phyloP scores from a whole-genome alignment of 441 rosid species.

The Daphne laureola region DNA sequence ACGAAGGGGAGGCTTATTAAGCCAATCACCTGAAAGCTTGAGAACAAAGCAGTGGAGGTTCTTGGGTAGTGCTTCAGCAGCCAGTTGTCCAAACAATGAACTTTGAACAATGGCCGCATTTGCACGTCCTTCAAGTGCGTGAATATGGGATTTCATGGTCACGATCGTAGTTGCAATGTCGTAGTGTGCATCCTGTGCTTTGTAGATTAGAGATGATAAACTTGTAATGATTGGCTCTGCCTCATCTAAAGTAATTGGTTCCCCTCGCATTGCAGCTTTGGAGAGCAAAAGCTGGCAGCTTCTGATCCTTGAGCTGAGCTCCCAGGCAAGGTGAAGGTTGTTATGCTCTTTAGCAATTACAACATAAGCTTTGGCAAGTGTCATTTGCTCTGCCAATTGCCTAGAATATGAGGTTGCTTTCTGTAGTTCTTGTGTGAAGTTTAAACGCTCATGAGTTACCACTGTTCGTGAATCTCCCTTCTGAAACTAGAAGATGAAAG shows the following conservation, averaged over 20 bases:
- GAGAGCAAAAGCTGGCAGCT: constrained; percentile 87
- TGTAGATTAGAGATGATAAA: constrained; percentile 65
- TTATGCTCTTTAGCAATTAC: constrained; percentile 91
- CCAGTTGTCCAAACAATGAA: constrained; percentile 66
- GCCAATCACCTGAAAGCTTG: constrained; percentile 73
- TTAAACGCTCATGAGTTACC: constrained; percentile 34
- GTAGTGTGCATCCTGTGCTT: constrained; percentile 85
- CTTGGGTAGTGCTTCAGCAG: constrained; percentile 68
- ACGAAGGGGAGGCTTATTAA: constrained; percentile 39
- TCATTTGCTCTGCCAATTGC: constrained; percentile 85
- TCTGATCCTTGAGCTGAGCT: constrained; percentile 69
- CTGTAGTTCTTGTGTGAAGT: constrained; percentile 61
- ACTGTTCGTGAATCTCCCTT: constrained; percentile 38
- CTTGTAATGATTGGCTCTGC: constrained; percentile 67
- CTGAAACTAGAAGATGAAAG: constrained; percentile 26
- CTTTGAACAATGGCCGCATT: constrained; percentile 82
- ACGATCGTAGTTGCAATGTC: constrained; percentile 83
- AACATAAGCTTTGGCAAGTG: constrained; percentile 94
- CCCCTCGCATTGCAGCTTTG: constrained; percentile 77
- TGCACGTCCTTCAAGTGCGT: constrained; percentile 91
- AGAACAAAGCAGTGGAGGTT: constrained; percentile 67
- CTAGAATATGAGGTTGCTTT: constrained; percentile 71
- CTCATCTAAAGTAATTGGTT: constrained; percentile 54
- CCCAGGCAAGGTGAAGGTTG: constrained; percentile 87
- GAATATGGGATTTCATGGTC: constrained; percentile 88